Base-by-base conservation (phyloP, 1,284 basidiomycete species). In the Schizopora paradoxa region DNA sequence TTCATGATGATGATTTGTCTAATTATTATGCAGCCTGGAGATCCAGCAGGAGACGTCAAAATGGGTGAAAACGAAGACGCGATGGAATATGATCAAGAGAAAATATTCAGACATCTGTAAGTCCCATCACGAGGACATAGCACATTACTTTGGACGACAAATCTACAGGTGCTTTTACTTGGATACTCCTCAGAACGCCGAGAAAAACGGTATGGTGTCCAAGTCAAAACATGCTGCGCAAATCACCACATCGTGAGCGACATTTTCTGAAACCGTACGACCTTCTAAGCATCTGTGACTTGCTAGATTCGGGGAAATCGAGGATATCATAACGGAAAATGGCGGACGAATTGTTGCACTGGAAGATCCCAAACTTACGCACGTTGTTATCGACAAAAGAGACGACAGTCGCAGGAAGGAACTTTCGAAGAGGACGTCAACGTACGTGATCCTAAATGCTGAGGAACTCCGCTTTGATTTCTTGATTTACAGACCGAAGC, bases 81-180 rank as follows among this genome's bases (percentile, higher is more conserved):
- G 1, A 81, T 77, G 71, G 77, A 82, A 49, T 91, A 93, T 54
- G 89, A 93, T 60, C 71, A 79, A 38, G 74, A 82, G 13, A 64
- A 68, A 48, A 83, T 89, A 43, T 93, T 94, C 66, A 79, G 63
- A 52, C 86, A 93, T 62, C 63, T 93, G 88, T 88, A 52, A 51
- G 81, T 69, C 3, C 38, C 38, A 11, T 11, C n/a, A 18, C 18
- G 16, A 2, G 14, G 10, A 28, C 18, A 18, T 40, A n/a, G 27
- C 36, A 14, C 21, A 27, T 37, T 11, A 7, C 5, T 36, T 19
- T 40, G 13, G 43, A 18, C 37, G 19, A 4, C n/a, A n/a, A n/a
- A n/a, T n/a, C 45, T 33, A 49, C 27, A 90, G 87, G 47, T 82
- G 79, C 54, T 93, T 94, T 66, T 96, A 95, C 64, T 70, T 96